phyloP scores from a whole-genome alignment of 805 yeast genomes.

The Metschnikowia kofuensis region DNA sequence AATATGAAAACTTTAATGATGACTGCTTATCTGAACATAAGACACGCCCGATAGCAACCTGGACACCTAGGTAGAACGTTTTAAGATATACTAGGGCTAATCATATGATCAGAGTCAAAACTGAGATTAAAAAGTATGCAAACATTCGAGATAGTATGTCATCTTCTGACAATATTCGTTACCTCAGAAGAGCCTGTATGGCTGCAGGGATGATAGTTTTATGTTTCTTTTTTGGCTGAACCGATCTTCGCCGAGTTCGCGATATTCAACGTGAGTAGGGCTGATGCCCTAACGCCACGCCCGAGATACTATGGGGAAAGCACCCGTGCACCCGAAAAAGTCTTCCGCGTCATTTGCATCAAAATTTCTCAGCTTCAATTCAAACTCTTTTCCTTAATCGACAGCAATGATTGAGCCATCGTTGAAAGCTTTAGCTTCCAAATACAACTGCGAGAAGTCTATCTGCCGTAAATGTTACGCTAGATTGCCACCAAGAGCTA shows the following conservation, averaged over 20 bases:
- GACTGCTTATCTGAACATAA: too few species aligned
- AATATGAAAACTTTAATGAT: too few species aligned
- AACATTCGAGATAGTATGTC: too few species aligned
- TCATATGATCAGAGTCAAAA: too few species aligned
- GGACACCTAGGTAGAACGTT: too few species aligned
- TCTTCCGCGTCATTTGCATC: slow-evolving; percentile 12
- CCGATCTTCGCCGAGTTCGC: neutral
- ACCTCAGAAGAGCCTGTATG: too few species aligned
- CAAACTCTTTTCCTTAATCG: slow-evolving; percentile 12
- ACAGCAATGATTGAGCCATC: slow-evolving; percentile 92
- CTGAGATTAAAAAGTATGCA: too few species aligned
- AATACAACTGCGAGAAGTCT: slow-evolving; percentile 99
- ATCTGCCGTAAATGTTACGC: slow-evolving; percentile 99
- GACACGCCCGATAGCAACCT: too few species aligned
- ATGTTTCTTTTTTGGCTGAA: too few species aligned
- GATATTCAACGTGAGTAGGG: slow-evolving; percentile 1
- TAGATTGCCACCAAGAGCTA: slow-evolving; percentile 99
- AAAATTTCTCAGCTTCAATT: slow-evolving; percentile 8
- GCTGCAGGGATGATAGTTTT: too few species aligned
- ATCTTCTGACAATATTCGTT: too few species aligned
- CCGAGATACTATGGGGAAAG: neutral
- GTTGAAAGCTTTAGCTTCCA: slow-evolving; percentile 97
- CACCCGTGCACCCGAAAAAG: slow-evolving; percentile 16
- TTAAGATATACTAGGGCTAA: too few species aligned
- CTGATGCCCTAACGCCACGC: slow-evolving; percentile 9